Evolutionary conservation across 192 early-diverging fungal genomes (phyloP).

Genomic region (Umbelopsis sp.): DNA sequence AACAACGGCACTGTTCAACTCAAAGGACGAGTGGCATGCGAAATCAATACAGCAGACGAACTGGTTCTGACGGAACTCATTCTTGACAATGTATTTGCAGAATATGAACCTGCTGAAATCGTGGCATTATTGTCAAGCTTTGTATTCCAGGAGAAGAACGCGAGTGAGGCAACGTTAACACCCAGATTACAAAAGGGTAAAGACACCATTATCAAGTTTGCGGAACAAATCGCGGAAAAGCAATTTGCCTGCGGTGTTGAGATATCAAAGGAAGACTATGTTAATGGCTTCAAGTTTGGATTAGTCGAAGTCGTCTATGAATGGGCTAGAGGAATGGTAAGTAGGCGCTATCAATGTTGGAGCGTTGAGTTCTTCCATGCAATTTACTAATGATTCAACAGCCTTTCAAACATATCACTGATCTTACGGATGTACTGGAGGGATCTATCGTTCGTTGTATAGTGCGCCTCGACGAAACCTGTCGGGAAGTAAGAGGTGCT

Average conservation of each 20-base stretch:
- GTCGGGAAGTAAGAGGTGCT: slow-evolving; percentile 82
- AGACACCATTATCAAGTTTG: slow-evolving; percentile 70
- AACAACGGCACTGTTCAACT: slow-evolving; percentile 85
- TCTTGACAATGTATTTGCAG: slow-evolving; percentile 87
- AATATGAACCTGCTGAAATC: slow-evolving; percentile 90
- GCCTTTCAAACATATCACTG: slow-evolving; percentile 88
- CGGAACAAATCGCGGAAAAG: slow-evolving; percentile 66
- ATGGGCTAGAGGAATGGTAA: slow-evolving; percentile 89
- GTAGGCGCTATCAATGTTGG: not conserved
- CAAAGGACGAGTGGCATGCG: slow-evolving; percentile 96
- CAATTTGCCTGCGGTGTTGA: slow-evolving; percentile 73
- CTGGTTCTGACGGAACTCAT: slow-evolving; percentile 93
- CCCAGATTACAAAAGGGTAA: slow-evolving; percentile 65
- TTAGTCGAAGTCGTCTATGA: slow-evolving; percentile 97
- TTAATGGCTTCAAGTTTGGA: slow-evolving; percentile 69
- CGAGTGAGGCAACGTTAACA: slow-evolving; percentile 63
- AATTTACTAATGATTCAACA: slow-evolving; percentile 4
- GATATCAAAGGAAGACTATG: slow-evolving; percentile 38
- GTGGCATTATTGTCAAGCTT: slow-evolving; percentile 93
- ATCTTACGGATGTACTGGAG: slow-evolving; percentile 93
- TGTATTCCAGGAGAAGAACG: slow-evolving; percentile 92
- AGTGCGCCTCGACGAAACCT: slow-evolving; percentile 90
- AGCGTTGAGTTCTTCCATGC: too few species aligned
- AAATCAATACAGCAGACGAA: slow-evolving; percentile 96
- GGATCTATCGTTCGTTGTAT: slow-evolving; percentile 95